Base-by-base conservation (phyloP, 805 yeast species). In the Lachancea thermotolerans region DNA sequence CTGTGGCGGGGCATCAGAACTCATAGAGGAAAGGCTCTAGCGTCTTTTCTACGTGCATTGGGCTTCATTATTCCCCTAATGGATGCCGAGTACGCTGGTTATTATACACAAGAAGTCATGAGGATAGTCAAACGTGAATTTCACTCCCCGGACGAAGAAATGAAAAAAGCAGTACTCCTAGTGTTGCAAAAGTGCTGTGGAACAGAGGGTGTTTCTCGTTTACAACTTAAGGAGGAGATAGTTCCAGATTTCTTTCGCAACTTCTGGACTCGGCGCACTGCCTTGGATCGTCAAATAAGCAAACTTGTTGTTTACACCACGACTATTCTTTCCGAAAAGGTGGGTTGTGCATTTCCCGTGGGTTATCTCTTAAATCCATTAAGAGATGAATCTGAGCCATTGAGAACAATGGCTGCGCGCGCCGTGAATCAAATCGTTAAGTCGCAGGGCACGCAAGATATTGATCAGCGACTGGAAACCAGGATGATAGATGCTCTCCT, bases 261-360 rank as follows among this genome's bases (percentile, higher is more conserved):
- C 46, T 90, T 87, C 59, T 91, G 97, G 97, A 80, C 75, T 36
- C 73, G 96, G 56, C 71, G 96, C 56, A 68, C 78, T 45, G 95
- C 97, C 0, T 61, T 84, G 39, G 93, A 85, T 58, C 56, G 65
- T 21, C 76, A 81, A 42, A 59, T 79, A 8, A 72, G 74, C 30
- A 72, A 72, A 40, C 66, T 79, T 43, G 91, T 89, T 29, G 75
- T 82, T 1, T 86, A 82, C 32, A 81, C 96, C 0, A 81, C 95
- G 0, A 74, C 75, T 14, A 74, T 74, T 2, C 57, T 93, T 12
- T 78, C 95, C 1, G 68, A 73, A 38, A 82, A 79, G 54, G 76
- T 83, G 29, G 95, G 95, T 8, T 76, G 77, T 16, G 64, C 79
- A 2, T 75, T 68, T 32, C 70, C 85, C 11, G 65, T 89, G 12